Percentiles rank a stretch among this genome's conserved stretches.
These are phyloP conservation scores for Bassia scoparia DNA, from an alignment of 148 eudicot species.

Conservation along the genomic window DNA sequence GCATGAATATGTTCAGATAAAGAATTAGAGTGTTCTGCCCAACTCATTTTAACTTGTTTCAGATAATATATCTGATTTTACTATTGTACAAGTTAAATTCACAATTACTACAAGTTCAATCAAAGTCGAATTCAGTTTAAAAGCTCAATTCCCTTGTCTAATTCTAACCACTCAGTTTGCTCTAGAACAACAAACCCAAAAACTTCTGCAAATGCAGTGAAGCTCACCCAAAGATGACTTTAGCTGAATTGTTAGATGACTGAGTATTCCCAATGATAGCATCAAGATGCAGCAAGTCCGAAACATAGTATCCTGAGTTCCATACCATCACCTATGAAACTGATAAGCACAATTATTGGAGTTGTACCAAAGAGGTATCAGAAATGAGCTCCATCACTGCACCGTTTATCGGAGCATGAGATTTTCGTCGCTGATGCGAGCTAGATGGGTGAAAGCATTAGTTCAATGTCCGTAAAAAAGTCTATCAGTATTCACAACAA, in stretches of 20 bases:
- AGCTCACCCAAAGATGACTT: slow-evolving; percentile 74
- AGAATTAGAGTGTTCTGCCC: no score
- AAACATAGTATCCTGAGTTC: slow-evolving; percentile 77
- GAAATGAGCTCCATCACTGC: slow-evolving; percentile 65
- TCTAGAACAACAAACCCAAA: neutral
- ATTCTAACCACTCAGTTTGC: neutral
- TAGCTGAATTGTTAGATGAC: slow-evolving; percentile 56
- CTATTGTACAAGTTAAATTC: no score
- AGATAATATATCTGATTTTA: no score
- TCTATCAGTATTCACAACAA: slow-evolving; percentile 9
- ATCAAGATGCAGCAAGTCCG: slow-evolving; percentile 62
- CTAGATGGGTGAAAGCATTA: slow-evolving; percentile 65
- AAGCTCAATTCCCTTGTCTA: neutral
- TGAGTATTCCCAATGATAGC: slow-evolving; percentile 51
- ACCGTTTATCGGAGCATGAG: slow-evolving; percentile 65
- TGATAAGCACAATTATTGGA: slow-evolving; percentile 70
- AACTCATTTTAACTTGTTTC: no score
- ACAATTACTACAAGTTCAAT: no score
- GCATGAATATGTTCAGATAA: no score
- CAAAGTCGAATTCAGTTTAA: neutral
- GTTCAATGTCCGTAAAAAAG: slow-evolving; percentile 42
- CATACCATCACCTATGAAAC: slow-evolving; percentile 98
- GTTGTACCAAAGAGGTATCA: slow-evolving; percentile 58
- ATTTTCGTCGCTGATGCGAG: slow-evolving; percentile 64
- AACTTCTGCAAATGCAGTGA: neutral